These are phyloP conservation scores for Globisporangium ultimum DNA, from an alignment of 352 stramenopile species.

Conservation along the genomic window DNA sequence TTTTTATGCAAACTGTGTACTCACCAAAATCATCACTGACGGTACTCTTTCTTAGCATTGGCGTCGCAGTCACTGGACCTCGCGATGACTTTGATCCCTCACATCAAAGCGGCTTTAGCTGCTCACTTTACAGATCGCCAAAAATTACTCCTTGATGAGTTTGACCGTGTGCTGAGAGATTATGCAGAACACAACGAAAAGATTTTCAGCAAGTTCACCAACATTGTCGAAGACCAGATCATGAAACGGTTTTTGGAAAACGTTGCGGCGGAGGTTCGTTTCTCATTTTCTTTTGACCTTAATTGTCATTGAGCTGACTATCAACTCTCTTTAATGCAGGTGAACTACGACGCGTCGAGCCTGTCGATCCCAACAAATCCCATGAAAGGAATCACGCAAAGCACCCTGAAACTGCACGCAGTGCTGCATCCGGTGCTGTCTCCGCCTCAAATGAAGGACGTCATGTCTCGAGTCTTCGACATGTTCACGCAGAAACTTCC, in stretches of 20 bases:
- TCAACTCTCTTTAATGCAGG: constrained; percentile 27
- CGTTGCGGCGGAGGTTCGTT: constrained; percentile 52
- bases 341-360: constrained; percentile 69
- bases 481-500: constrained; percentile 89
- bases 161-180: constrained; percentile 94
- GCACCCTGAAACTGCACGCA: constrained; percentile 94
- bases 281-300: constrained; percentile 13
- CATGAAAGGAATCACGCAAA: constrained; percentile 93
- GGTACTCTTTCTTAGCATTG: constrained; percentile 52
- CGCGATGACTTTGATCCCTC: constrained; percentile 91
- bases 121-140: constrained; percentile 94
- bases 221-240: constrained; percentile 95
- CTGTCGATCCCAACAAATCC: constrained; percentile 67
- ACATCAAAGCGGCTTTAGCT: constrained; percentile 94
- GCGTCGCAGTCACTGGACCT: constrained; percentile 95
- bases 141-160: constrained; percentile 94
- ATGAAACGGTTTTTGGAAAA: constrained; percentile 91
- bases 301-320: constrained; percentile 39
- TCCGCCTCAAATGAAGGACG: constrained; percentile 92
- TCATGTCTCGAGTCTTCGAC: constrained; percentile 90
- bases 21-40: not conserved
- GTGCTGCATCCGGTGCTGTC: constrained; percentile 92
- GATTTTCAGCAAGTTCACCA: constrained; percentile 97
- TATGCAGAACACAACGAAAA: constrained; percentile 97
- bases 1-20: not conserved